A percentile compares a stretch with the other conserved stretches of the same genome.
Evolutionary conservation across 2,329 filamentous ascomycete species (phyloP).

Genomic region (Conoideocrella luteorostrata): DNA sequence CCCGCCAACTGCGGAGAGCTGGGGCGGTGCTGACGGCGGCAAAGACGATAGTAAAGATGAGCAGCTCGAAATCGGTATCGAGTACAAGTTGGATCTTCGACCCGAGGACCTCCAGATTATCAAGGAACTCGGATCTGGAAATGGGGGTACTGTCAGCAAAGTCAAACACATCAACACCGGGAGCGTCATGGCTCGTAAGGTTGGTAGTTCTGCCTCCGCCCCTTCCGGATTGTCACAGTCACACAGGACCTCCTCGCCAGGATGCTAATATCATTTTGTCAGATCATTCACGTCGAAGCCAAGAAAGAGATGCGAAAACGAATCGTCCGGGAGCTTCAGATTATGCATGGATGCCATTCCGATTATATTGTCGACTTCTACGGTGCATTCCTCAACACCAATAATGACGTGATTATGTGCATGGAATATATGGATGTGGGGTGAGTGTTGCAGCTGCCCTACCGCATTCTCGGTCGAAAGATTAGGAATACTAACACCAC

Average conservation of each 20-base stretch:
- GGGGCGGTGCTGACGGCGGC: constrained; percentile 51
- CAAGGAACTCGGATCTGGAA: constrained; percentile 91
- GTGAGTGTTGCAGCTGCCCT: constrained; percentile 50
- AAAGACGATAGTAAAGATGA: constrained; percentile 53
- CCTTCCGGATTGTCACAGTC: neutral
- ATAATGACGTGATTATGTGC: constrained; percentile 97
- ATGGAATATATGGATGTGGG: constrained; percentile 99
- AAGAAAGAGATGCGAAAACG: constrained; percentile 96
- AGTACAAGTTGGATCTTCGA: constrained; percentile 88
- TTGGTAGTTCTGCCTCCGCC: constrained; percentile 29
- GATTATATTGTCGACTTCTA: constrained; percentile 98
- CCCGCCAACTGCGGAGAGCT: constrained; percentile 65
- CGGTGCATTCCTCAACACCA: constrained; percentile 92
- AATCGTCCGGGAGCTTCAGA: constrained; percentile 93
- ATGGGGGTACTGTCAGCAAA: constrained; percentile 97
- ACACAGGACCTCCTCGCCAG: no score
- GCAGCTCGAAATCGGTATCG: constrained; percentile 88
- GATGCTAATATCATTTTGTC: constrained; percentile 15
- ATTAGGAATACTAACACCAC: neutral
- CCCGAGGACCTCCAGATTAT: constrained; percentile 89
- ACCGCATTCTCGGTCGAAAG: neutral
- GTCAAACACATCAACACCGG: constrained; percentile 92
- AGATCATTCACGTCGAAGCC: constrained; percentile 97
- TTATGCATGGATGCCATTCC: constrained; percentile 97
- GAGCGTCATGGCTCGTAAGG: constrained; percentile 97